Evolutionary conservation across 805 yeast genomes (phyloP), one percentile per base, ranked within the genome.

Genomic region (Debaryomyces prosopidis): DNA sequence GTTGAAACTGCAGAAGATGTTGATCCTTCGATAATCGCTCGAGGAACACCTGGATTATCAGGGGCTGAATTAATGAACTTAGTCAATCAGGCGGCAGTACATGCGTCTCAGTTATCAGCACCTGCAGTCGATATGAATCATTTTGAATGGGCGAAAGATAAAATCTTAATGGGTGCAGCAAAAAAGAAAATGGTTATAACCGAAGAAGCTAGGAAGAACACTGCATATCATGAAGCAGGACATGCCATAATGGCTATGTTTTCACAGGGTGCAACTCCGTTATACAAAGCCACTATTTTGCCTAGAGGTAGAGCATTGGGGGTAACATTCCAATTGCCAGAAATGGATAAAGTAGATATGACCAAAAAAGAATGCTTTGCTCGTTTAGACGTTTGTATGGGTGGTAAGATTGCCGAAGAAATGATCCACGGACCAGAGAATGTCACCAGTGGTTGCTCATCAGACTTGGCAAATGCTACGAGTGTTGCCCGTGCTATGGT

Each of bases 141-240:
- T 67, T 83, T 94, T 51, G 99, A 94, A 67, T 94, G 99, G 99
- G 99, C 99, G 36, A 94, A 94, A 68, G 99, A 94, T 69, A 94
- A 94, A 71, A 94, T 95, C 45, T 74, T 95, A 61, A 84, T 94
- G 87, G 99, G 99, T 43, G 98, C 98, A 31, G 99, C 96, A 57
- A 87, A 96, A 66, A 89, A 88, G 70, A 88, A 96, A 19, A 92
- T 92, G 98, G 97, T 94, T 33, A 80, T 94, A 74, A 91, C 99
- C 23, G 97, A 94, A 65, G 97, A 92, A 49, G 81, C 96, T 0
- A 81, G 97, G 66, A 82, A 80, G 57, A 90, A 92, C 53, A 94
- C 99, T 14, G 99, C 99, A 1, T 94, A 84, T 66, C 99, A 94
- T 69, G 99, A 94, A 72, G 99, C 99, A 15, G 99, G 99, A 3